Evolutionary conservation across 1,139 yeast genomes (phyloP), one percentile per base, ranked within the genome.

Genomic region (Blastobotrys illinoisensis): DNA sequence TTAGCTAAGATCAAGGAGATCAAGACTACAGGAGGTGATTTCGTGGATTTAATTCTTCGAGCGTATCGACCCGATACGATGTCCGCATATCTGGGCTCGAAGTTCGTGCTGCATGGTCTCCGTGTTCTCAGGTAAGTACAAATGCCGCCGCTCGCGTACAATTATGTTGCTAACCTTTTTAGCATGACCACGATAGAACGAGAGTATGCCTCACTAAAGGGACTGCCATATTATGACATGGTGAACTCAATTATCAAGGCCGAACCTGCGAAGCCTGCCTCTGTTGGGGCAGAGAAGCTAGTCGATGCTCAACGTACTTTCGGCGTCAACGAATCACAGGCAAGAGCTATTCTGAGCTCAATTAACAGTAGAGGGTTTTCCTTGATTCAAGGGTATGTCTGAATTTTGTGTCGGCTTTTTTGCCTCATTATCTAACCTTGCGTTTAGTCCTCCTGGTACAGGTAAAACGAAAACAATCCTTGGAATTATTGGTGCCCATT

Each of bases 391-490:
- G 99, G 99, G 68, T 64, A 60, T 36, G 67, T 47, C 40, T 19
- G 20, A 7, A 40, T 14, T 43, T 18, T 48, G 32, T 23, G n/a
- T n/a, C 20, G 44, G 44, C 44, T 54, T 21, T 32, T 49, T 32
- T 40, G 18, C 32, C 23, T 18, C 18, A 24, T 21, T 20, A 44
- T 43, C 53, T 53, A 51, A 51, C 47, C 21, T n/a, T 3, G 3
- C 40, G 40, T 16, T 50, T 51, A 64, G 68, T 57, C 97, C 97
- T 1, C 97, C 97, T 0, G 97, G 97, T 72, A 93, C 99, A 0
- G 99, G 99, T 74, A 95, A 95, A 69, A 95, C 99, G 1, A 95
- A 93, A 67, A 95, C 99, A 0, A 93, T 95, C 73, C 71, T 95
- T 47, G 97, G 97, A 23, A 85, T 93, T 54, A 82, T 93, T 47